Percentiles rank a stretch among this genome's conserved stretches.
phyloP scores from a whole-genome alignment of 148 eudicot genomes.

The Oxyria digyna region DNA sequence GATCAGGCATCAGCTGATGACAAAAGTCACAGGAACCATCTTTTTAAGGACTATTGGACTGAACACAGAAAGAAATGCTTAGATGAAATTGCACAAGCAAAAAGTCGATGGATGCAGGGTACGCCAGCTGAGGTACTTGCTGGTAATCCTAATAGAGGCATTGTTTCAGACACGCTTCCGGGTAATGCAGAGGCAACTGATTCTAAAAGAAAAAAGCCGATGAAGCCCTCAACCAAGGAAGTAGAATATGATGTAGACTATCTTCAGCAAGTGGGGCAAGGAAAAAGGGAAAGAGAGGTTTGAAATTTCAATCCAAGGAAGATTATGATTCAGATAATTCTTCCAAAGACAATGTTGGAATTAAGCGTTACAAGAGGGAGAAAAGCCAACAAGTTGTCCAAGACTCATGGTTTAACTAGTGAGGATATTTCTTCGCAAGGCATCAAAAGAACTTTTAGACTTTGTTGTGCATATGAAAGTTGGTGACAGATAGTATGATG shows the following conservation, averaged over 20 bases:
- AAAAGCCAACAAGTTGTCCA: constrained; percentile 37
- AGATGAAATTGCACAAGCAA: constrained; percentile 61
- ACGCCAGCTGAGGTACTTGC: constrained; percentile 24
- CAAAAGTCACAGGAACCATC: constrained; percentile 72
- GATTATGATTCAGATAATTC: constrained; percentile 52
- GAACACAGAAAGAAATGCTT: constrained; percentile 54
- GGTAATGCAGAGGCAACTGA: constrained; percentile 15
- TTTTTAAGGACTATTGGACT: constrained; percentile 87
- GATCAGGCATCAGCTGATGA: constrained; percentile 57
- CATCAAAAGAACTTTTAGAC: constrained; percentile 74
- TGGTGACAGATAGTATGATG: constrained; percentile 80
- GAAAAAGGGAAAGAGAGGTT: constrained; percentile 21
- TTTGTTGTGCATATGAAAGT: constrained; percentile 89
- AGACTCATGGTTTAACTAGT: constrained; percentile 24
- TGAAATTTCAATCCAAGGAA: constrained; percentile 24
- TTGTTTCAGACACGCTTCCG: constrained; percentile 37
- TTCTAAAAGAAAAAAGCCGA: constrained; percentile 22
- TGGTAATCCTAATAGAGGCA: constrained; percentile 30
- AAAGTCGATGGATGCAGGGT: constrained; percentile 39
- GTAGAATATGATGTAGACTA: constrained; percentile 19
- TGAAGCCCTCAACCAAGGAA: constrained; percentile 13
- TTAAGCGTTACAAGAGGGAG: constrained; percentile 35
- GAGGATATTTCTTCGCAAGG: constrained; percentile 29
- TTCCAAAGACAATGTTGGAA: constrained; percentile 30
- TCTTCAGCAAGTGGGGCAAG: constrained; percentile 16